A percentile compares a stretch with the other conserved stretches of the same genome.
Evolutionary conservation across 129 eudicot genomes (phyloP).

Genomic region (Glebionis coronaria): DNA sequence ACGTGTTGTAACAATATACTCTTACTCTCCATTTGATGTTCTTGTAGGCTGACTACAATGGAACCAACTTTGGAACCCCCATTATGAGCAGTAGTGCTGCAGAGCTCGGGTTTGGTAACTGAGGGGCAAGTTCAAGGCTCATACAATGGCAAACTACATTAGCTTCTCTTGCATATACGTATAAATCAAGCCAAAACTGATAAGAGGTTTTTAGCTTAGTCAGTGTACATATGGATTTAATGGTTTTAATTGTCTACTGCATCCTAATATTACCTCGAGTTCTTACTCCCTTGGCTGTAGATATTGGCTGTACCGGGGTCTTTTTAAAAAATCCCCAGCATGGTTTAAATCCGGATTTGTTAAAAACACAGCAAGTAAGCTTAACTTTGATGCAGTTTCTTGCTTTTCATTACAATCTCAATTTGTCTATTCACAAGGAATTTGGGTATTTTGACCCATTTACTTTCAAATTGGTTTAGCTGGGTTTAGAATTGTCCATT

Average conservation of each 20-base stretch:
- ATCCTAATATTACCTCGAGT: conserved; percentile 7
- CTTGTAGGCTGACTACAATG: conserved; percentile 31
- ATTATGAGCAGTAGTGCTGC: conserved; percentile 25
- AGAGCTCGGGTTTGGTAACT: conserved; percentile 26
- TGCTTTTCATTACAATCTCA: conserved; percentile 4
- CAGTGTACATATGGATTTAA: conserved; percentile 31
- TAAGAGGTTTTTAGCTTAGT: conserved; percentile 17
- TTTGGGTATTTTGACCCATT: not conserved
- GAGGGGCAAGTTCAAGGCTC: conserved; percentile 9
- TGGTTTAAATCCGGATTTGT: conserved; percentile 9
- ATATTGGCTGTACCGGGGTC: conserved; percentile 15
- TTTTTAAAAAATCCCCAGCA: conserved; percentile 20
- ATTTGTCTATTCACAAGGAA: not conserved
- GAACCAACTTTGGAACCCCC: conserved; percentile 27
- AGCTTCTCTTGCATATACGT: conserved; percentile 30
- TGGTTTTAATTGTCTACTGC: conserved; percentile 10
- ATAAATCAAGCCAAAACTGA: conserved; percentile 11
- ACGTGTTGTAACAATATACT: not conserved
- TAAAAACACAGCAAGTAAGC: conserved; percentile 15
- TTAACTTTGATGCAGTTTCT: conserved; percentile 3
- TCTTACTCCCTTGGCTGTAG: conserved; percentile 22
- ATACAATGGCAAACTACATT: conserved; percentile 1
- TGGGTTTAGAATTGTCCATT: too few relatives aligned
- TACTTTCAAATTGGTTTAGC: not conserved
- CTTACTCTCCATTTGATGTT: conserved; percentile 2